Conservation (phyloP, 2,329 filamentous ascomycete genomes). For the Fusarium sp. region DNA sequence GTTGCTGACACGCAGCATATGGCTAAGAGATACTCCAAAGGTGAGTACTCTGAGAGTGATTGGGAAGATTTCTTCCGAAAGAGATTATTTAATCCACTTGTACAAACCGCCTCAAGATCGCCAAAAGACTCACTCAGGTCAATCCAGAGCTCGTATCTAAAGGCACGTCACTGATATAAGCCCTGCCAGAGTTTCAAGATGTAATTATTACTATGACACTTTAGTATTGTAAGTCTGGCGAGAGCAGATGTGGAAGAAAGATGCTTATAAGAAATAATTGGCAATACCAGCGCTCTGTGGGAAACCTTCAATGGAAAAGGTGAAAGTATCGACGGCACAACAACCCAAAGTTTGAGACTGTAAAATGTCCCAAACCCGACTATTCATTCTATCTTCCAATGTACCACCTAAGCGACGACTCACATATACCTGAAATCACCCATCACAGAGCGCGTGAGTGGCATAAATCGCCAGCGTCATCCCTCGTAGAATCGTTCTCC, state of each 20-base stretch:
- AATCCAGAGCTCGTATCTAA: fast-evolving
- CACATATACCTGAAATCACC: fast-evolving
- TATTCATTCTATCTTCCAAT: neutral
- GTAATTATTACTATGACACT: fast-evolving
- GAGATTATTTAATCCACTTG: neutral
- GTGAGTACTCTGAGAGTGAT: neutral
- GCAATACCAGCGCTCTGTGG: neutral
- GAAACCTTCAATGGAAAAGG: neutral
- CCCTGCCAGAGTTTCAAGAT: neutral
- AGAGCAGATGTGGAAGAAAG: fast-evolving
- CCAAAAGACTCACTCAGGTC: neutral
- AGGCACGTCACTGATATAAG: neutral
- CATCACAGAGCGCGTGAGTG: neutral
- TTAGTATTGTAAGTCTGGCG: neutral
- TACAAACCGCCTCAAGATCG: neutral
- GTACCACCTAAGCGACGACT: fast-evolving
- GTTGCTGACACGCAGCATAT: neutral
- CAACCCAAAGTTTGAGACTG: neutral
- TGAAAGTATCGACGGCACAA: neutral
- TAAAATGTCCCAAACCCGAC: neutral
- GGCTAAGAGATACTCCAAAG: neutral
- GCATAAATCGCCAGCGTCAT: neutral
- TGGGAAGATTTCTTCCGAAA: neutral
- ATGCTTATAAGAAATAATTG: fast-evolving
- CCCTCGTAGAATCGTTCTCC: too few species aligned